Conservation (phyloP, 768 basidiomycete genomes). For the Suillus luteus region DNA sequence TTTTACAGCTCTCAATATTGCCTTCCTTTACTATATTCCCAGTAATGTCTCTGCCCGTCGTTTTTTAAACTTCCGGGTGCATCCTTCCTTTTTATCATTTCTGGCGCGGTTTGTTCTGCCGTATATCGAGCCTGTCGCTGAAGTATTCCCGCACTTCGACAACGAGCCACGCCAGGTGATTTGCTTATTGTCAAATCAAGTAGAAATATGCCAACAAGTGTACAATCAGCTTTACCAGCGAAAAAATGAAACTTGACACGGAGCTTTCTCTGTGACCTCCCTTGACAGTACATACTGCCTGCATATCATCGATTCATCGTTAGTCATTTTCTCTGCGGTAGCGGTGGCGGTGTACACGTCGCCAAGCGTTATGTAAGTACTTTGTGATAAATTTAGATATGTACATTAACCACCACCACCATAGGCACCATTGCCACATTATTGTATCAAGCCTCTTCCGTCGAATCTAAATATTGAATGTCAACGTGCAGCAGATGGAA, state of each 20-base stretch:
- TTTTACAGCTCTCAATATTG: not conserved
- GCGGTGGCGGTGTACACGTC: no score
- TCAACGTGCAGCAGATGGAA: constrained; percentile 14
- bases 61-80: not conserved
- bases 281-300: not conserved
- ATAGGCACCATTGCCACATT: not conserved
- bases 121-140: not conserved
- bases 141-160: not conserved
- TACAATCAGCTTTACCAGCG: not conserved
- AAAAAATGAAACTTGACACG: not conserved
- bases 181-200: not conserved
- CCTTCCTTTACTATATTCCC: not conserved
- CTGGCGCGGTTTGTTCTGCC: not conserved
- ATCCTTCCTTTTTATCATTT: not conserved
- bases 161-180: not conserved
- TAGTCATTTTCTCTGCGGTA: no score
- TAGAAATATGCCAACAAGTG: not conserved
- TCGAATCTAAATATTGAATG: not conserved
- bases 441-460: not conserved
- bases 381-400: no score
- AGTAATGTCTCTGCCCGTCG: not conserved
- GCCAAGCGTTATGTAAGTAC: no score
- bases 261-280: not conserved
- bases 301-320: not conserved
- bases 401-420: no score